Base-by-base conservation (phyloP, 2,329 filamentous ascomycete species). In the Pseudogymnoascus destructans region DNA sequence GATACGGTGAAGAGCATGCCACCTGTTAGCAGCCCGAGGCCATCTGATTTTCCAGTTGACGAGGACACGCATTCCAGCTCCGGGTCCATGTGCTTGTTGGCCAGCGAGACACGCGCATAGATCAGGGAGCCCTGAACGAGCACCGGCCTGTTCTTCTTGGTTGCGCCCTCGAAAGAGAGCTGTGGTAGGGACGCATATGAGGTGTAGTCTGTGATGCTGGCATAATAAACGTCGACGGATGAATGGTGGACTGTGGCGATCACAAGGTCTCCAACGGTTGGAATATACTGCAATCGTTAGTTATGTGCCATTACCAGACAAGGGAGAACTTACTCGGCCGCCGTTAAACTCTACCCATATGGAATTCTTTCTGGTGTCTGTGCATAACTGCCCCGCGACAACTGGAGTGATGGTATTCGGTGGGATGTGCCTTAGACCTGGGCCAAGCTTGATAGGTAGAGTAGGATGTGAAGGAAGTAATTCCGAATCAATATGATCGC, bases 21-120 rank as follows among this genome's bases (percentile, higher is more conserved):
- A 7, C 86, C 89, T 2, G 78, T 82, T 57, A 98, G 73, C 5
- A 88, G 87, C 0, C 93, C 93, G 13, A 97, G 75, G 0, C 92
- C 92, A 52, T 96, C 91, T 1, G 86, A 79, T 67, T 95, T 95
- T 23, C 92, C 92, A 0, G 91, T 96, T 1, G 85, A 79, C 0
- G 88, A 79, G 62, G 90, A 89, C 46, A 95, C 85, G 70, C 93
- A 97, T 67, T 95, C 89, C 46, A 98, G 75, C 73, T 97, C 93
- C 0, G 89, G 80, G 67, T 96, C 89, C 74, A 91, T 89, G 71
- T 91, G 86, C 63, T 85, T 84, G 66, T 89, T 86, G 15, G 87
- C 85, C 38, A 86, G 80, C 25, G 80, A 76, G 42, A 98, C 82
- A 62, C 92, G 86, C 35, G 91, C 92, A 73, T 97, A 97, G 33